phyloP scores from a whole-genome alignment of 192 early-diverging fungal species.

The Allomyces javanicus region DNA sequence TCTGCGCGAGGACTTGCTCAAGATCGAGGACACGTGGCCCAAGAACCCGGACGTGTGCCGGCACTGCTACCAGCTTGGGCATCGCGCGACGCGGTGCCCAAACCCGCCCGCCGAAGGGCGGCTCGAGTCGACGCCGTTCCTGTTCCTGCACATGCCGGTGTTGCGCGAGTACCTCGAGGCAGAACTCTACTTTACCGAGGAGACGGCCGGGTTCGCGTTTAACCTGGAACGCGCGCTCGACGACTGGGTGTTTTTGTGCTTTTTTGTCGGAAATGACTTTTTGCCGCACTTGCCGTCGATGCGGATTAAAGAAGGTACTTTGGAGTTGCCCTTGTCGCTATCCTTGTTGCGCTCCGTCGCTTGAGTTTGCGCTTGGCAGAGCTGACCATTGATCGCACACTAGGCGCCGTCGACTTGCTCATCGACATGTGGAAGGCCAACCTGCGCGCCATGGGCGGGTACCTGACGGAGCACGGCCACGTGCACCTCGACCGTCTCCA shows the following conservation, averaged over 20 bases:
- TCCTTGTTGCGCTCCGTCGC: neutral
- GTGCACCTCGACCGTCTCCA: constrained; percentile 9
- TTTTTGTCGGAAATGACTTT: constrained; percentile 98
- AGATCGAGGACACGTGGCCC: constrained; percentile 45
- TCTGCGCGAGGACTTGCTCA: constrained; percentile 78
- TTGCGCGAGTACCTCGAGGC: constrained; percentile 79
- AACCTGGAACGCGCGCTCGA: constrained; percentile 84
- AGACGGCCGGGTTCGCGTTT: constrained; percentile 46
- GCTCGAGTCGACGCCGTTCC: constrained; percentile 39
- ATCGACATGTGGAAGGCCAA: constrained; percentile 74
- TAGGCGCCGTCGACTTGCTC: constrained; percentile 55
- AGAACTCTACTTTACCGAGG: constrained; percentile 45
- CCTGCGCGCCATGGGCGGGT: constrained; percentile 55
- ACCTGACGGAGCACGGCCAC: constrained; percentile 64
- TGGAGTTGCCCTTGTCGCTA: constrained; percentile 20
- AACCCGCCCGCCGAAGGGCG: constrained; percentile 4
- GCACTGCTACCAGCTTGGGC: constrained; percentile 38
- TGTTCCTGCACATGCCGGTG: constrained; percentile 60
- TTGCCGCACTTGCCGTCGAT: constrained; percentile 83
- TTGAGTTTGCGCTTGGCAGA: constrained; percentile 17
- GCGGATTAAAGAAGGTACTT: constrained; percentile 78
- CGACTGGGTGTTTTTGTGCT: constrained; percentile 91
- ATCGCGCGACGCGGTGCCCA: constrained; percentile 44
- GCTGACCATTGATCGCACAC: too few species aligned
- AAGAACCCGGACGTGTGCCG: constrained; percentile 34